Conservation (phyloP, 2,329 filamentous ascomycete species). For the Leptographium wingfieldii region DNA sequence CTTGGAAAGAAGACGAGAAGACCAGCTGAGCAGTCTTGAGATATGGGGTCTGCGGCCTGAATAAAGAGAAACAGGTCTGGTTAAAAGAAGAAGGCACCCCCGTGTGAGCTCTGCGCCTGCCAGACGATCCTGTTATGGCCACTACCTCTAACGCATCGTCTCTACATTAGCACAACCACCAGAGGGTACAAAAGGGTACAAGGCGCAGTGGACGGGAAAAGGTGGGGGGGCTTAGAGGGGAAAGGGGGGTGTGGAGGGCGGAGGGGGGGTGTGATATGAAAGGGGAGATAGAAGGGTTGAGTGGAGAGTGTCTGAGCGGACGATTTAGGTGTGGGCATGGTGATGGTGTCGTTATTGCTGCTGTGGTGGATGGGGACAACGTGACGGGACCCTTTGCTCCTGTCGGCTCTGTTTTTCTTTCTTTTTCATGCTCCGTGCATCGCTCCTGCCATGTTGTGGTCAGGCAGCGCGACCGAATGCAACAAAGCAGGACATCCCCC, state of each 20-base stretch:
- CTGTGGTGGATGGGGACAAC: not conserved
- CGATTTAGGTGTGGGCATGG: not conserved
- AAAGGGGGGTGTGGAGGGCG: not conserved
- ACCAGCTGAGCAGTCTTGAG: slow-evolving; percentile 8
- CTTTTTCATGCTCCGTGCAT: too few relatives aligned
- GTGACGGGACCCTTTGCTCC: too few relatives aligned
- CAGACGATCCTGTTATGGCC: slow-evolving; percentile 11
- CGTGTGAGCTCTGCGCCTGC: slow-evolving; percentile 3
- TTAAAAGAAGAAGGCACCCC: slow-evolving; percentile 5
- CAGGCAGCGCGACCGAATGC: too few relatives aligned
- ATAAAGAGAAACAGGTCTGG: slow-evolving; percentile 8
- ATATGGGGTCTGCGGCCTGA: slow-evolving; percentile 4
- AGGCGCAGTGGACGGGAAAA: slow-evolving; percentile 6
- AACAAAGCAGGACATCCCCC: too few relatives aligned
- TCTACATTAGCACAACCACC: slow-evolving; percentile 6
- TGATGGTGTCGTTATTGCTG: not conserved
- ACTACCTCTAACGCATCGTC: slow-evolving; percentile 5
- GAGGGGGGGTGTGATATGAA: not conserved
- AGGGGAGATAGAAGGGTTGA: not conserved
- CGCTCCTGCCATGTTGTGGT: too few relatives aligned
- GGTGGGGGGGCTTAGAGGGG: slow-evolving; percentile 3
- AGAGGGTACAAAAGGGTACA: slow-evolving; percentile 12
- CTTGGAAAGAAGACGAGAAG: not conserved
- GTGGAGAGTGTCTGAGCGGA: not conserved
- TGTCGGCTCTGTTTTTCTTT: too few relatives aligned